A percentile compares a stretch with the other conserved stretches of the same genome.
Evolutionary conservation across 768 basidiomycete species (phyloP).

Genomic region (Leucogyrophana mollusca): DNA sequence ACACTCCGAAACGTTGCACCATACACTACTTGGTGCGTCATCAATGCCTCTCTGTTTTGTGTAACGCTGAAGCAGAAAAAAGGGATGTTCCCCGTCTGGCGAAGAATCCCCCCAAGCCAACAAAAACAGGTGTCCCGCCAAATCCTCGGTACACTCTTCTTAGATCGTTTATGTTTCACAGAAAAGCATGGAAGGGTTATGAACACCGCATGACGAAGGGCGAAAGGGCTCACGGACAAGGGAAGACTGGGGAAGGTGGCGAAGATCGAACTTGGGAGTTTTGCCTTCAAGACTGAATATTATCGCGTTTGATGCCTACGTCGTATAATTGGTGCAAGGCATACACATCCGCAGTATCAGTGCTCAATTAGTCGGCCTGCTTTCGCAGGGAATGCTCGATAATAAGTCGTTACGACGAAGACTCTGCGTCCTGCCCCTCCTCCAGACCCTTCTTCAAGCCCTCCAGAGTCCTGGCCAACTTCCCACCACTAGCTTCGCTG

Average conservation of each 20-base stretch:
- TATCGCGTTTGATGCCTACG: conserved; percentile 1
- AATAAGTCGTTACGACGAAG: conserved; percentile 21
- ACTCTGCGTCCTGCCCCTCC: conserved; percentile 34
- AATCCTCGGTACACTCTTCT: conserved; percentile 71
- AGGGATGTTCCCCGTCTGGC: conserved; percentile 81
- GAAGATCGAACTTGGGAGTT: conserved; percentile 92
- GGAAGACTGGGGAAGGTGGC: conserved; percentile 68
- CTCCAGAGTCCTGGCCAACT: conserved; percentile 68
- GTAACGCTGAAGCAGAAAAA: conserved; percentile 1
- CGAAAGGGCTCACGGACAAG: conserved; percentile 62
- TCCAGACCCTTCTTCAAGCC: conserved; percentile 71
- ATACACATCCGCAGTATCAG: no score
- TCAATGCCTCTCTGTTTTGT: conserved; percentile 7
- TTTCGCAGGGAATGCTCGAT: no score
- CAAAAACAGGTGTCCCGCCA: conserved; percentile 40
- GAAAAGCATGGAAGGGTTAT: conserved; percentile 76
- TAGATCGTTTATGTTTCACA: conserved; percentile 78
- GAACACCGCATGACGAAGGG: conserved; percentile 96
- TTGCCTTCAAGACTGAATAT: conserved; percentile 39
- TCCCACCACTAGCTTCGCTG: conserved; percentile 66
- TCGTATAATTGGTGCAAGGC: no score
- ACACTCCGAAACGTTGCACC: conserved; percentile 86
- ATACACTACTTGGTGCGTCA: conserved; percentile 78
- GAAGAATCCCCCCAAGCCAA: conserved; percentile 64
- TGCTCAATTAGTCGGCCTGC: no score